Evolutionary conservation across 176 grass and related monocot species (phyloP), one percentile per base, ranked within the genome.

Genomic region (Carex littledalei): DNA sequence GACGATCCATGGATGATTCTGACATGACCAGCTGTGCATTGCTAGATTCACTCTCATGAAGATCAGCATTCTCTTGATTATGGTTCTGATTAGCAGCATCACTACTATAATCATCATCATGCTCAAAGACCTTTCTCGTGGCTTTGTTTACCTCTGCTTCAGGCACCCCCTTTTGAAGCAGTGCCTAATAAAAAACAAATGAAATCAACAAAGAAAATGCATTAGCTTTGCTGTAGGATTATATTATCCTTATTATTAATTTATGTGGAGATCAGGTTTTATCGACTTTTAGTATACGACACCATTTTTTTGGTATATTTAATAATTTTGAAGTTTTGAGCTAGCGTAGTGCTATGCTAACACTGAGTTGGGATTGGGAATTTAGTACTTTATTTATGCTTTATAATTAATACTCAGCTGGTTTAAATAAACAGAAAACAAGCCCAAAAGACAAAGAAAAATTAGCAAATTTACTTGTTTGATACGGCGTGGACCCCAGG

Each of bases 401-500:
- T 13, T 54, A 6, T 21, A 10, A 54, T 54, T 56, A 76, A 26
- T 55, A 32, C 21, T 29, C 12, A 17, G 7, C 20, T 53, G 72
- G 26, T 76, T 75, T 29, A 76, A 53, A 11, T 54, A 76, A 53
- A 76, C 21, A 31, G 21, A 77, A 26, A 55, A 77, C 3, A 77
- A 31, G 16, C 5, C n/a, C 49, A 56, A 78, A 78, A 55, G 24
- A 32, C 24, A 26, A 26, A 75, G 6, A 77, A 15, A 14, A 41
- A 11, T 81, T 54, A 83, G 60, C 61, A 83, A 83, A 63, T 57
- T 83, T 5, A 88, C 95, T 84, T 90, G 89, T 78, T 98, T 98
- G 83, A 98, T 98, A 72, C 89, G 91, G 80, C 64, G 84, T 88
- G 95, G 93, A 76, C 93, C 95, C 93, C 91, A 95, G 82, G 85